These are phyloP conservation scores for Neurospora sp. DNA, from an alignment of 495 filamentous ascomycete species.

Conservation along the genomic window DNA sequence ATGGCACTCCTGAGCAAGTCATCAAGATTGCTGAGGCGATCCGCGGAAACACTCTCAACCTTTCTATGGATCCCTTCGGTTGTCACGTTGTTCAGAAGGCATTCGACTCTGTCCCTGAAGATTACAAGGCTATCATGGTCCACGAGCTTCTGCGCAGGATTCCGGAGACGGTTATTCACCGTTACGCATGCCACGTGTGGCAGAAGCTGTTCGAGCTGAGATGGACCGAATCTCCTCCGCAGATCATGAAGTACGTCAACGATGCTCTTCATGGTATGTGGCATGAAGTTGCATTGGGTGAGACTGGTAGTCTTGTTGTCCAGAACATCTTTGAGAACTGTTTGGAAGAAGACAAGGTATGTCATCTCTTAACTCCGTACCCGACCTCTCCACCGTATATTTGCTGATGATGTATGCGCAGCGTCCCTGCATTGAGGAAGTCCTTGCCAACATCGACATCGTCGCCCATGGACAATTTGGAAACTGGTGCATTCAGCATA, in stretches of 20 bases:
- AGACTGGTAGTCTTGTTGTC: slow-evolving; percentile 94
- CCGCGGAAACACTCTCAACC: slow-evolving; percentile 81
- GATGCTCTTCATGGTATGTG: slow-evolving; percentile 93
- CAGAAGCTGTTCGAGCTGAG: slow-evolving; percentile 98
- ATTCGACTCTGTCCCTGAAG: slow-evolving; percentile 92
- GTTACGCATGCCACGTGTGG: slow-evolving; percentile 98
- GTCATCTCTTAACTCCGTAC: background rate
- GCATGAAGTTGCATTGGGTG: slow-evolving; percentile 94
- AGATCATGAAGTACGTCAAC: slow-evolving; percentile 98
- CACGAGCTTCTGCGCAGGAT: slow-evolving; percentile 91
- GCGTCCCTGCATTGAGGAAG: slow-evolving; percentile 95
- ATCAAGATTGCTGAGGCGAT: slow-evolving; percentile 92
- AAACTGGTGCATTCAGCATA: slow-evolving; percentile 99
- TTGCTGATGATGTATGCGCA: slow-evolving; percentile 35
- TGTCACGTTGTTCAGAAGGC: slow-evolving; percentile 98
- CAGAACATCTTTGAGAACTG: slow-evolving; percentile 99
- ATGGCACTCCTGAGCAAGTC: slow-evolving; percentile 91
- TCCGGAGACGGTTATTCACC: slow-evolving; percentile 94
- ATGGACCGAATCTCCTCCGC: slow-evolving; percentile 88
- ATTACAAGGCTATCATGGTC: slow-evolving; percentile 97
- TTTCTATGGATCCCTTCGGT: slow-evolving; percentile 97
- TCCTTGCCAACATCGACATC: slow-evolving; percentile 84
- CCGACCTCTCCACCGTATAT: background rate
- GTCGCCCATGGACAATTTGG: slow-evolving; percentile 98
- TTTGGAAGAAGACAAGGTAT: slow-evolving; percentile 94